Evolutionary conservation across 257 asterid genomes (phyloP).

Genomic region (Capsicum rhomboideum): DNA sequence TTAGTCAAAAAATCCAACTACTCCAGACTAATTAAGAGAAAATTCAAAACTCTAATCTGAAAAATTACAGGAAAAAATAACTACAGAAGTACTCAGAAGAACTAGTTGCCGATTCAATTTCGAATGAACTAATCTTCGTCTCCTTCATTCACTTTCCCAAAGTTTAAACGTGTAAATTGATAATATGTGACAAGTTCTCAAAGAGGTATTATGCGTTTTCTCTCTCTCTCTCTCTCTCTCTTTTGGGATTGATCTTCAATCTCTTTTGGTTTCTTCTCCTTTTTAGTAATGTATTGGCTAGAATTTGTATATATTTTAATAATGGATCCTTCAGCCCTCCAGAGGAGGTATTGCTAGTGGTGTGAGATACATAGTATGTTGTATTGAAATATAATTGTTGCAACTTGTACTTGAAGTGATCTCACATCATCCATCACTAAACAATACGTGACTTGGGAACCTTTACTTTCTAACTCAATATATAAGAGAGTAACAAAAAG

Average conservation of each 20-base stretch:
- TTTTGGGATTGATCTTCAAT: too few species aligned
- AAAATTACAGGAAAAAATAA: too few species aligned
- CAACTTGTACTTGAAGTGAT: constrained; percentile 10
- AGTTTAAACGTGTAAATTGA: background rate
- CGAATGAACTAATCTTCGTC: background rate
- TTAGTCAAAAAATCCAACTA: background rate
- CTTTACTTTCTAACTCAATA: background rate
- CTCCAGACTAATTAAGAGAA: background rate
- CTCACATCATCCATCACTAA: constrained; percentile 14
- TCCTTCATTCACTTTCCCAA: background rate
- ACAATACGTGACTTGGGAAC: background rate
- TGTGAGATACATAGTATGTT: background rate
- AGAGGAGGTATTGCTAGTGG: too few species aligned
- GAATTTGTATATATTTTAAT: background rate
- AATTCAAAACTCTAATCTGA: too few species aligned
- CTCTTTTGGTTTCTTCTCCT: background rate
- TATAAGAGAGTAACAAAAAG: background rate
- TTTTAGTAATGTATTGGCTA: background rate
- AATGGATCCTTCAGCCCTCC: background rate
- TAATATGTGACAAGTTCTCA: background rate
- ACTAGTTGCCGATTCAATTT: background rate
- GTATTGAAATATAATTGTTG: background rate
- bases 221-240: too few species aligned
- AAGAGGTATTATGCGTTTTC: background rate
- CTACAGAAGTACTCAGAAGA: background rate